Percentiles rank a stretch among this genome's conserved stretches.
Evolutionary conservation across 495 filamentous ascomycete genomes (phyloP).

Genomic region (Lepidopterella palustris): DNA sequence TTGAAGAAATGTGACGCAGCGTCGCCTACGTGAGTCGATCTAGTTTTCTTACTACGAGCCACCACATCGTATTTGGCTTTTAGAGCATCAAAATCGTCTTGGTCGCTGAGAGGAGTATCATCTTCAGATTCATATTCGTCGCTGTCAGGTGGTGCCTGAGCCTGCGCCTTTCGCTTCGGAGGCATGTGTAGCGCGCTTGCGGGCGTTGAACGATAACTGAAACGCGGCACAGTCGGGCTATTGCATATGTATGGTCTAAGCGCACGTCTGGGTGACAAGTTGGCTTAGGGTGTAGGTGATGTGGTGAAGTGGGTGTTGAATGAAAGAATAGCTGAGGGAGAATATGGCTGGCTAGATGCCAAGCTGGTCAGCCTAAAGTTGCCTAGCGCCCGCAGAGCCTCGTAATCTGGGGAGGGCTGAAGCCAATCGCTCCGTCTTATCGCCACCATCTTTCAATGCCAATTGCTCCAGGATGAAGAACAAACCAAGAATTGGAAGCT

Average conservation of each 20-base stretch:
- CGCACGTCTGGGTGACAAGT: not conserved
- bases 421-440: not conserved
- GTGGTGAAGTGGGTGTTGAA: not conserved
- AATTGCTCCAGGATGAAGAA: too few species aligned
- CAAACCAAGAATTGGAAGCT: too few species aligned
- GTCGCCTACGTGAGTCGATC: constrained; percentile 30
- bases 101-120: constrained; percentile 31
- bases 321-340: not conserved
- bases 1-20: constrained; percentile 47
- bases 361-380: not conserved
- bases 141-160: constrained; percentile 50
- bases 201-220: not conserved
- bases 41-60: constrained; percentile 36
- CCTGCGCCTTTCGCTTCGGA: constrained; percentile 69
- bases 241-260: too few species aligned
- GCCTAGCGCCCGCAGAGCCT: not conserved
- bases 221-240: too few species aligned
- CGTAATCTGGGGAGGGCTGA: not conserved
- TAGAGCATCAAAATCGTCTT: constrained; percentile 50
- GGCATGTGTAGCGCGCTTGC: constrained; percentile 48
- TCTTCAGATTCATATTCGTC: constrained; percentile 56
- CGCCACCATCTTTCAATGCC: too few species aligned
- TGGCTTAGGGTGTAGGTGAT: not conserved
- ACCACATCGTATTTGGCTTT: constrained; percentile 62
- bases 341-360: not conserved